phyloP scores from a whole-genome alignment of 2,329 filamentous ascomycete genomes.

The Chaetothyriales sp. region DNA sequence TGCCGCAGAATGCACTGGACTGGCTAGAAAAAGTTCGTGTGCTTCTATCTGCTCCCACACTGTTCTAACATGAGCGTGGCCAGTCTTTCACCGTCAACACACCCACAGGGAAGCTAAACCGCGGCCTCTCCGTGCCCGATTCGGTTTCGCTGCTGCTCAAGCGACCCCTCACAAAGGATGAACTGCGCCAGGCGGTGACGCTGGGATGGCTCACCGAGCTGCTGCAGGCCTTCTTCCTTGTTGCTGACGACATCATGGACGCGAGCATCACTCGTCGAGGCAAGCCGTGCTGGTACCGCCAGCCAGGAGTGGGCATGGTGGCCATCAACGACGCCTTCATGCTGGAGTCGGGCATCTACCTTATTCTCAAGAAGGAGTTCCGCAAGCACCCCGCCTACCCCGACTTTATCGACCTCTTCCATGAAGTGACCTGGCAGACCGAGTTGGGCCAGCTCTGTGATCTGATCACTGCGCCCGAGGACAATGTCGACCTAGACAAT shows the following conservation, averaged over 20 bases:
- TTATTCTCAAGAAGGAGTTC: slow-evolving; percentile 88
- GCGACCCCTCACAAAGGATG: slow-evolving; percentile 55
- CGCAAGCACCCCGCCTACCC: slow-evolving; percentile 72
- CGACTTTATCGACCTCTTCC: slow-evolving; percentile 89
- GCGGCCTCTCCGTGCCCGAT: slow-evolving; percentile 94
- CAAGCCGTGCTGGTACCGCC: slow-evolving; percentile 90
- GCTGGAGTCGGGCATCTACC: slow-evolving; percentile 81
- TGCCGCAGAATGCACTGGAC: slow-evolving; percentile 62
- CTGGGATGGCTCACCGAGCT: slow-evolving; percentile 97
- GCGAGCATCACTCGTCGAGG: slow-evolving; percentile 84
- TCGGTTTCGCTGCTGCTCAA: slow-evolving; percentile 66
- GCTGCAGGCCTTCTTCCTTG: slow-evolving; percentile 96
- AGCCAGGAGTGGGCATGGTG: slow-evolving; percentile 77
- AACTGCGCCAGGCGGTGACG: slow-evolving; percentile 77
- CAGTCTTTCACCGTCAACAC: slow-evolving; percentile 76
- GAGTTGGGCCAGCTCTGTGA: slow-evolving; percentile 92
- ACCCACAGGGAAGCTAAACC: slow-evolving; percentile 93
- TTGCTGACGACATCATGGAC: slow-evolving; percentile 99
- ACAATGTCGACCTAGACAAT: slow-evolving; percentile 80
- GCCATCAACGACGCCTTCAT: slow-evolving; percentile 98
- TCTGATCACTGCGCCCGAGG: slow-evolving; percentile 87
- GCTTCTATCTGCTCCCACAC: slow-evolving; percentile 1
- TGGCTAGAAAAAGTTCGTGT: slow-evolving; percentile 67
- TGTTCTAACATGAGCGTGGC: not conserved
- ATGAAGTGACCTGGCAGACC: slow-evolving; percentile 84